phyloP scores from a whole-genome alignment of 1,139 yeast species.

The Yamadazyma dushanensis region DNA sequence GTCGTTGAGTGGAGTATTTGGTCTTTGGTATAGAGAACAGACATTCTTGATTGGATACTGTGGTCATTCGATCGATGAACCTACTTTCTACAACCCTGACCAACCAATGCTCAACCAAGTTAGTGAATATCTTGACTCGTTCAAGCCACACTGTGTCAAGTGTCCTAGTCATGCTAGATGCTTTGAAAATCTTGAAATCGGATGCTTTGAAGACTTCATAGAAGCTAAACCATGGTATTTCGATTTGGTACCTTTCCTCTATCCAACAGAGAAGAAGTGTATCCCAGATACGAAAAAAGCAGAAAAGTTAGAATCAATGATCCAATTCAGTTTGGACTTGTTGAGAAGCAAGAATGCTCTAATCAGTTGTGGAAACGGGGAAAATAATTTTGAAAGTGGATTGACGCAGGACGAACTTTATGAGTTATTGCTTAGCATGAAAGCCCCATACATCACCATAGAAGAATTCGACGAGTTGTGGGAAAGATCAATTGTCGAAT shows the following conservation, averaged over 20 bases:
- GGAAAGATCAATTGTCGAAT: slow-evolving; percentile 62
- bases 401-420: slow-evolving; percentile 55
- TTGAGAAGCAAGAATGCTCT: slow-evolving; percentile 71
- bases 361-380: slow-evolving; percentile 56
- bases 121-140: slow-evolving; percentile 35
- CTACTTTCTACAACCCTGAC: slow-evolving; percentile 30
- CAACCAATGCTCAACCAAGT: slow-evolving; percentile 20
- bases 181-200: slow-evolving; percentile 17
- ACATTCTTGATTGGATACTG: slow-evolving; percentile 63
- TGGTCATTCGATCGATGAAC: slow-evolving; percentile 52
- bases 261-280: slow-evolving; percentile 51
- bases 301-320: slow-evolving; percentile 65
- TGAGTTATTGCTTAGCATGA: slow-evolving; percentile 56
- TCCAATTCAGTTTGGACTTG: slow-evolving; percentile 64
- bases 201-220: slow-evolving; percentile 40
- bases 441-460: slow-evolving; percentile 59
- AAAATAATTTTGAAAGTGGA: slow-evolving; percentile 49
- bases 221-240: slow-evolving; percentile 54
- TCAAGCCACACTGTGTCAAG: slow-evolving; percentile 64
- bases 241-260: slow-evolving; percentile 58
- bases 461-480: slow-evolving; percentile 83
- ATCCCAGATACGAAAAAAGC: slow-evolving; percentile 76
- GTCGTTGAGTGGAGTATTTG: slow-evolving; percentile 31
- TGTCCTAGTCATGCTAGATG: slow-evolving; percentile 88
- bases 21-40: slow-evolving; percentile 66